Evolutionary conservation across 2,329 filamentous ascomycete species (phyloP), one percentile per base, ranked within the genome.

Genomic region (Knufia fluminis): DNA sequence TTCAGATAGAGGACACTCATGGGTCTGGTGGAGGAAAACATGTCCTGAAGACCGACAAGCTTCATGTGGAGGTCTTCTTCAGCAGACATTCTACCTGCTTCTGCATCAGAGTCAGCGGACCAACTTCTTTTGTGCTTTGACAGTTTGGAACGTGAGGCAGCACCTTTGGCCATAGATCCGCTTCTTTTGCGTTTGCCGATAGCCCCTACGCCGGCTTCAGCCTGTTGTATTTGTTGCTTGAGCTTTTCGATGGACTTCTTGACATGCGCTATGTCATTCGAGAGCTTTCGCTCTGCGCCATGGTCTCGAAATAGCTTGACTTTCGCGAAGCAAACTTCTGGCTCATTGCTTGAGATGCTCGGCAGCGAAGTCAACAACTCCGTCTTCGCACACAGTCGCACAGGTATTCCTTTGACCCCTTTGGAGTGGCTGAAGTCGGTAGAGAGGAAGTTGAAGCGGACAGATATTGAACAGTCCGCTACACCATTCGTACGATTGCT

Each of bases 381-480:
- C 0, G 92, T 97, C 68, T 97, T 97, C 12, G 90, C 82, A 66
- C 91, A 97, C 0, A 97, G 76, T 49, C 92, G 76, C 3, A 98
- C 90, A 0, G 92, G 91, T 56, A 97, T 96, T 31, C 92, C 92
- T 68, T 97, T 98, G 43, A 98, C 92, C 40, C 92, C 92, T 64
- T 98, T 98, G 8, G 92, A 97, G 63, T 97, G 92, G 66, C 91
- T 97, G 64, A 97, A 98, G 64, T 98, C 92, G 7, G 92, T 98
- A 0, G 92, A 98, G 0, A 98, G 74, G 63, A 98, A 98, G 69
- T 98, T 98, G 75, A 97, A 98, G 40, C 92, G 86, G 10, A 97
- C 87, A 7, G 89, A 85, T 49, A 98, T 80, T 43, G 82, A 86
- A 65, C 89, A 92, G 60, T 96, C 89, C 2, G 84, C 77, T 6